Evolutionary conservation across 2,329 filamentous ascomycete species (phyloP).

Genomic region (Talaromyces sp.): DNA sequence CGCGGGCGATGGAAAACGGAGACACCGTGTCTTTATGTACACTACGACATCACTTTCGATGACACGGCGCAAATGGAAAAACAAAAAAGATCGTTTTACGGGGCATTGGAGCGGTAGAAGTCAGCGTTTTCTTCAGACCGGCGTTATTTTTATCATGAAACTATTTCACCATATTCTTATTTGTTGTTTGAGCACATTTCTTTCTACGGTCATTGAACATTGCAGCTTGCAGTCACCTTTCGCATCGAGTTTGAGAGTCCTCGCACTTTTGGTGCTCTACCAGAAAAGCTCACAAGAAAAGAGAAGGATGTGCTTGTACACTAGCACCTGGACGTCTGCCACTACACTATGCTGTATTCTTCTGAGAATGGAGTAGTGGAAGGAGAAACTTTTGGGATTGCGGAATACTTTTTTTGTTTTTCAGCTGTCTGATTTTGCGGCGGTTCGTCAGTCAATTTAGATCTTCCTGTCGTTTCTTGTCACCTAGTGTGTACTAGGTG

Average conservation of each 20-base stretch:
- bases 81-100: slow-evolving; percentile 15
- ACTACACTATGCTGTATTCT: slow-evolving; percentile 10
- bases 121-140: slow-evolving; percentile 9
- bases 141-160: slow-evolving; percentile 12
- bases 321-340: slow-evolving; percentile 15
- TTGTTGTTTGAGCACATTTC: slow-evolving; percentile 8
- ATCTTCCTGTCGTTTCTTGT: slow-evolving; percentile 8
- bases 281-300: slow-evolving; percentile 10
- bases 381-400: slow-evolving; percentile 15
- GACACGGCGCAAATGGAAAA: slow-evolving; percentile 14
- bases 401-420: slow-evolving; percentile 13
- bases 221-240: slow-evolving; percentile 13
- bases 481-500: slow-evolving; percentile 2
- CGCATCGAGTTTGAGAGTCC: slow-evolving; percentile 10
- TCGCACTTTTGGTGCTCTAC: slow-evolving; percentile 4
- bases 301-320: slow-evolving; percentile 16
- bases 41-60: slow-evolving; percentile 16
- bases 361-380: slow-evolving; percentile 13
- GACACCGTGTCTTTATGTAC: slow-evolving; percentile 16
- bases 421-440: slow-evolving; percentile 8
- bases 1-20: slow-evolving; percentile 14
- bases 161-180: background rate
- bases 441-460: slow-evolving; percentile 8
- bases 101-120: slow-evolving; percentile 14
- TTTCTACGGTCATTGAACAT: slow-evolving; percentile 13